Evolutionary conservation across 1,139 yeast genomes (phyloP).

Genomic region (Zygosaccharomyces pseudobailii): DNA sequence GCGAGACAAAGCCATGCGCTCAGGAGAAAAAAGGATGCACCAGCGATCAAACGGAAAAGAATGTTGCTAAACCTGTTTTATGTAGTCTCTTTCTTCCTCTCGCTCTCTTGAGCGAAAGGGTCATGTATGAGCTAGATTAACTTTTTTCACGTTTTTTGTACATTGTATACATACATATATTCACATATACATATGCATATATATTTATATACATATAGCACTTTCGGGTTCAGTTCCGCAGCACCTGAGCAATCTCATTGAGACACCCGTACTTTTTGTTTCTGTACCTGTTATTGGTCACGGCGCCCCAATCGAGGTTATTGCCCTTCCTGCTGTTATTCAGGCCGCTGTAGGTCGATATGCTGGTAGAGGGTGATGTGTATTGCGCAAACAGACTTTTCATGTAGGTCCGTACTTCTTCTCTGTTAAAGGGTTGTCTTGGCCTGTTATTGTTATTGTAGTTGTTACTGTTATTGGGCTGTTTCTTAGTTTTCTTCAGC

Average conservation of each 20-base stretch:
- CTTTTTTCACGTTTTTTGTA: background rate
- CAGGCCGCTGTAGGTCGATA: constrained; percentile 7
- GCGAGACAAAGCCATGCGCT: constrained; percentile 21
- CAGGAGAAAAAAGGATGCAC: too few species aligned
- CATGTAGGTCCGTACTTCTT: constrained; percentile 27
- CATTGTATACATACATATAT: background rate
- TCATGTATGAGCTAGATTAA: too few species aligned
- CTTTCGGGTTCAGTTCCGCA: constrained; percentile 7
- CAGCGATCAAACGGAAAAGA: too few species aligned
- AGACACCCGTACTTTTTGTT: constrained; percentile 30
- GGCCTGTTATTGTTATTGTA: background rate
- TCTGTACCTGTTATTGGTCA: constrained; percentile 23
- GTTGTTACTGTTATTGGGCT: background rate
- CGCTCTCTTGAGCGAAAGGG: too few species aligned
- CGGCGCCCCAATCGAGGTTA: constrained; percentile 31
- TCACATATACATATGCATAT: background rate
- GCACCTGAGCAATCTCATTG: constrained; percentile 25
- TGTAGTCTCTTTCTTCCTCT: too few species aligned
- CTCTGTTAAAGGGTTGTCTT: constrained; percentile 27
- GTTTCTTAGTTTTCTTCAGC: background rate
- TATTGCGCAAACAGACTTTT: constrained; percentile 18
- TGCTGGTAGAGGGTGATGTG: constrained; percentile 4
- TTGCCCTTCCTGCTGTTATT: constrained; percentile 7
- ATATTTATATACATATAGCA: background rate
- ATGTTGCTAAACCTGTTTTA: too few species aligned